A percentile compares a stretch with the other conserved stretches of the same genome.
These are phyloP conservation scores for Fusarium chuoi DNA, from an alignment of 2,329 filamentous ascomycete species.

Conservation along the genomic window DNA sequence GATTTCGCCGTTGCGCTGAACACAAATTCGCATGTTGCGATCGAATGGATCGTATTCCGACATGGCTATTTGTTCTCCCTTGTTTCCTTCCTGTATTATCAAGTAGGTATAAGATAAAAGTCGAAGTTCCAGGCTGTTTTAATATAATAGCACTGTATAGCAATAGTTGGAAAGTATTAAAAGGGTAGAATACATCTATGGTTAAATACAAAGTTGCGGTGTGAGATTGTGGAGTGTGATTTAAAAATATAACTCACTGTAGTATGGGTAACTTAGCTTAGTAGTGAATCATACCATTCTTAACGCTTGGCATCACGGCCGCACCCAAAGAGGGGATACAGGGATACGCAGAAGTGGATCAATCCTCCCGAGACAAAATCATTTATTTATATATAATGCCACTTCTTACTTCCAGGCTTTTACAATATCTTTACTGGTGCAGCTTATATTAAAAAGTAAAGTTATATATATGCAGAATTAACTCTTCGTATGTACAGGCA, in stretches of 20 bases:
- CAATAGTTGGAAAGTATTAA: too few species aligned
- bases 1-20: not conserved
- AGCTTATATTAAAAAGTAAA: not conserved
- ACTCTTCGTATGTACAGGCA: not conserved
- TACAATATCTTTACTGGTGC: not conserved
- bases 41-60: not conserved
- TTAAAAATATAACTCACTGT: not conserved
- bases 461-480: too few species aligned
- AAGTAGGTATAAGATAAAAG: not conserved
- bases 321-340: too few species aligned
- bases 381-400: not conserved
- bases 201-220: not conserved
- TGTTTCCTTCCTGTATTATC: too few species aligned
- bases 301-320: not conserved
- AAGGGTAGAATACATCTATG: not conserved
- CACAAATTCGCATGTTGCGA: not conserved
- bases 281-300: not conserved
- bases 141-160: too few species aligned
- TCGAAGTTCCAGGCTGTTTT: not conserved
- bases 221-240: not conserved
- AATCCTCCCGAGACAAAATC: not conserved
- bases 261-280: not conserved
- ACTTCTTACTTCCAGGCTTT: not conserved
- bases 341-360: not conserved
- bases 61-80: not conserved